Conservation (phyloP, 495 filamentous ascomycete species). For the Aspergillus affinis region DNA sequence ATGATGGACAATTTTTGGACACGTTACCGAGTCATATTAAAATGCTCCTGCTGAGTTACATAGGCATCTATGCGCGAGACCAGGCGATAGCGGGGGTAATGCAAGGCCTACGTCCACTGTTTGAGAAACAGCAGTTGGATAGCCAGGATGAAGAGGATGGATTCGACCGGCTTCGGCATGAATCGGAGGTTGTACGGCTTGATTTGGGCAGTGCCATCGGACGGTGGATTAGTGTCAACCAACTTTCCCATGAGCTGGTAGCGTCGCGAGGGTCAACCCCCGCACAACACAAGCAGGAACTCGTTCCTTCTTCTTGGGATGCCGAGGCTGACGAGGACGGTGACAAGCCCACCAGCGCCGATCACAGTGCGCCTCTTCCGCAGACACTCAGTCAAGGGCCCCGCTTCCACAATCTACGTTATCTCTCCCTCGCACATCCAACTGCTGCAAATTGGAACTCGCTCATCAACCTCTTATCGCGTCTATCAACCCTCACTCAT, state of each 20-base stretch:
- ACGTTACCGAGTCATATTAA: constrained; percentile 63
- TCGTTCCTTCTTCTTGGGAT: constrained; percentile 40
- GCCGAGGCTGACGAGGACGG: constrained; percentile 33
- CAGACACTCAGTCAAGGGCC: constrained; percentile 44
- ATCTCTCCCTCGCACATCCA: constrained; percentile 53
- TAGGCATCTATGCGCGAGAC: constrained; percentile 52
- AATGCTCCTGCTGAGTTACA: constrained; percentile 59
- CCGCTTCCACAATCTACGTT: constrained; percentile 50
- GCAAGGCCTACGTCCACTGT: constrained; percentile 34
- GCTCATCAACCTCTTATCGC: constrained; percentile 60
- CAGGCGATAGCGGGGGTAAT: constrained; percentile 24
- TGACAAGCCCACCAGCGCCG: constrained; percentile 30
- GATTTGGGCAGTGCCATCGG: constrained; percentile 66
- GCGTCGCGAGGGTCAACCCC: constrained; percentile 21
- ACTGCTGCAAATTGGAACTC: constrained; percentile 61
- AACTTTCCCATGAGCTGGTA: constrained; percentile 56
- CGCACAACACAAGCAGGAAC: constrained; percentile 12
- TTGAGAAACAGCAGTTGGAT: constrained; percentile 18
- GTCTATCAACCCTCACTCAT: constrained; percentile 67
- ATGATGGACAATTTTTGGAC: constrained; percentile 65
- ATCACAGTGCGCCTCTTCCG: constrained; percentile 28
- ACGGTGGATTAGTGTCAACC: constrained; percentile 55
- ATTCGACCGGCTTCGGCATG: constrained; percentile 24
- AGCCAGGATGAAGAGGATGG: constrained; percentile 26
- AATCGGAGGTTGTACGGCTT: constrained; percentile 57